Evolutionary conservation across 495 filamentous ascomycete genomes (phyloP), one percentile per base, ranked within the genome.

Genomic region (Aspergillus asperescens): DNA sequence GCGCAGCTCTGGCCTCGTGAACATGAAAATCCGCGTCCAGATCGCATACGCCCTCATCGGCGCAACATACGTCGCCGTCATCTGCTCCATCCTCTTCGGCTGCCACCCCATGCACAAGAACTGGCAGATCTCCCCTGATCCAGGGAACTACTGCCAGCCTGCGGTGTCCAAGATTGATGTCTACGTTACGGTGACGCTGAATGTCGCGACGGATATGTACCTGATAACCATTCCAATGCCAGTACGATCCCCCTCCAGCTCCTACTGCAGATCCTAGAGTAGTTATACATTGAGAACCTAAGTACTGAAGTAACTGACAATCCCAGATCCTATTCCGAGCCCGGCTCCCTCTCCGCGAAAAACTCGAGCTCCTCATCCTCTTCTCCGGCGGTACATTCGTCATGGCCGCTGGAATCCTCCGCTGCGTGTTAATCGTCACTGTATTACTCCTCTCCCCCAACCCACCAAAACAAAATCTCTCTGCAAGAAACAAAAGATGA

Each of bases 361-460:
- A 83, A 54, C 48, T 74, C 27, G 66, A 78, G 38, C 73, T 84
- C 4, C 54, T 81, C 1, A 41, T 80, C 39, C 75, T 84, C 56
- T 84, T 84, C 60, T 74, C 75, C 44, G 81, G 80, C 23, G 81
- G 79, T 10, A 60, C 81, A 7, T 77, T 83, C 48, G 76, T 81
- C 41, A 83, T 81, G 73, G 68, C 75, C 19, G 77, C 77, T 13
- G 80, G 79, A 1, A 79, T 84, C 45, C 64, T 84, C 1, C 82
- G 83, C 48, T 80, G 78, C 45, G 75, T 80, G 50, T 62, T 67
- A 12, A 82, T 81, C 48, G 54, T 84, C 8, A 81, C 76, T 3
- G 77, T 80, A 57, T 59, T 68, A 49, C 15, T 13, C 48, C 19
- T 41, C 13, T 35, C 31, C 29, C 8, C 10, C 12, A 9, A 10